Base-by-base conservation (phyloP, 352 stramenopile species). In the Phytopythium aichiense region DNA sequence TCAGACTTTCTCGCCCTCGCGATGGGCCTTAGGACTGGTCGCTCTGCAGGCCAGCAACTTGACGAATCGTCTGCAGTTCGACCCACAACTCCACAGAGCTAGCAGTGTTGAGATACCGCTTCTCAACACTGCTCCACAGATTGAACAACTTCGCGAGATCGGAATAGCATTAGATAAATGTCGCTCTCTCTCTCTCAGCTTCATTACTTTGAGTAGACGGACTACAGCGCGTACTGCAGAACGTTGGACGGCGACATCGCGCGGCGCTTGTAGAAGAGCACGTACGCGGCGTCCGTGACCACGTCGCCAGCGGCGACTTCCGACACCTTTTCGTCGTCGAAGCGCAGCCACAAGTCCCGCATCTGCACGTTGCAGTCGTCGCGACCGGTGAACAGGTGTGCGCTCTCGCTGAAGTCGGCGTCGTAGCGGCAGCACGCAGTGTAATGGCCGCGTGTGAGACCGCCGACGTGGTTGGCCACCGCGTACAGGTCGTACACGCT, bases 391-490 rank as follows among this genome's bases (percentile, higher is more conserved):
- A 95, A 91, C 25, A 91, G 64, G 9, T 59, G 43, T 7, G 78
- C 74, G 65, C 73, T 89, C 43, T 91, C 79, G 18, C 76, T 73
- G 49, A 88, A 89, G 40, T 88, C 74, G 16, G 59, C 53, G 63
- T 95, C 86, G 52, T 94, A 94, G 7, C 82, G 76, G 40, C 83
- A 92, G 60, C 79, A 91, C 4, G 86, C 84, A 18, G 86, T 94
- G 77, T 99, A 99, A 66, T 99, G 97, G 7, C 97, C 97, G 43
- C 89, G 88, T 3, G 93, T 94, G 11, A 99, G 78, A 0, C 89
- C 92, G 31, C 97, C 97, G 57, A 98, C 92, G 63, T 99, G 97
- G 77, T 99, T 98, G n/a, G 97, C 92, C 9, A 99, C 96, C 22
- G 90, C 95, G 65, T 98, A 99, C 30, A 99, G 73, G 67, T 99